Evolutionary conservation across 768 basidiomycete species (phyloP).

Genomic region (Xerocomellus amylosporus): DNA sequence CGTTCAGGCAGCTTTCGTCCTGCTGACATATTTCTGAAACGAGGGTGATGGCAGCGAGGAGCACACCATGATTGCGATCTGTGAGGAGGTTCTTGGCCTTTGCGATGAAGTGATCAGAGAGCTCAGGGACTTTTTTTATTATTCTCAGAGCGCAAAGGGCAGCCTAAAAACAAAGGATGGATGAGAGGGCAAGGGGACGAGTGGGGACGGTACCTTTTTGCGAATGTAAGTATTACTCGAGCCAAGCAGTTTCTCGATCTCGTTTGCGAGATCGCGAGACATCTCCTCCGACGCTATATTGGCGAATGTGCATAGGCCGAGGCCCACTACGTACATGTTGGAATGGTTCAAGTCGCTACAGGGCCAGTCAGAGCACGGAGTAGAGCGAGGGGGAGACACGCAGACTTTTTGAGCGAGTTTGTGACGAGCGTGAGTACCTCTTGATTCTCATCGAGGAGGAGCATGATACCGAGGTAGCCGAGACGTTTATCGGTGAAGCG

Average conservation of each 20-base stretch:
- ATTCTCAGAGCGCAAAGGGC: constrained; percentile 93
- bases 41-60: constrained; percentile 91
- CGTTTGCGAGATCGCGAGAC: constrained; percentile 96
- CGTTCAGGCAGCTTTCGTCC: constrained; percentile 68
- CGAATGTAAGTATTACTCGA: constrained; percentile 98
- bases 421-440: constrained; percentile 97
- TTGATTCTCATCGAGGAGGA: constrained; percentile 94
- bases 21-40: constrained; percentile 92
- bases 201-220: constrained; percentile 69
- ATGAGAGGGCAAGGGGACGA: background rate
- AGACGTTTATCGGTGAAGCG: constrained; percentile 95
- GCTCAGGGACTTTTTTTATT: constrained; percentile 93
- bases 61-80: constrained; percentile 95
- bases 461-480: constrained; percentile 97
- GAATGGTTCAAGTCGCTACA: constrained; percentile 97
- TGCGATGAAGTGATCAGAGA: constrained; percentile 84
- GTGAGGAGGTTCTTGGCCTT: constrained; percentile 90
- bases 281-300: constrained; percentile 99
- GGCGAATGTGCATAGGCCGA: constrained; percentile 96
- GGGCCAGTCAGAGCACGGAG: constrained; percentile 9
- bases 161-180: constrained; percentile 50
- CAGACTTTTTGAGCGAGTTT: constrained; percentile 95
- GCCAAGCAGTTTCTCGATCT: constrained; percentile 95
- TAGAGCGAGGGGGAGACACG: background rate
- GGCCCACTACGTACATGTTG: constrained; percentile 97